These are phyloP conservation scores for Chaetomiaceae sp. DNA, from an alignment of 2,329 filamentous ascomycete genomes.

Conservation along the genomic window DNA sequence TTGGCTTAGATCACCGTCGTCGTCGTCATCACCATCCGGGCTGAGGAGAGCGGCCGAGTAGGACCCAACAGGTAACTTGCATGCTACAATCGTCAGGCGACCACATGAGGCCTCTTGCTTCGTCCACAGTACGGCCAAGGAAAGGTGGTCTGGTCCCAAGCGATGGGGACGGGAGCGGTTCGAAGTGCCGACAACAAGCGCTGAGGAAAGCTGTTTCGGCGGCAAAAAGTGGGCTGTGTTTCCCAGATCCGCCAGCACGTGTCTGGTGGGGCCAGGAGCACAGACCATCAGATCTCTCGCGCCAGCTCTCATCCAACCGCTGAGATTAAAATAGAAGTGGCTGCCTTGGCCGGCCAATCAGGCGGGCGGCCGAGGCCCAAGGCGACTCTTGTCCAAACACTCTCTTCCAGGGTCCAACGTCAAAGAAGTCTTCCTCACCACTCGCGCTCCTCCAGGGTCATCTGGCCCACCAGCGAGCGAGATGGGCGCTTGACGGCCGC, in stretches of 20 bases:
- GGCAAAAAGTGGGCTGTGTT: slow-evolving; percentile 10
- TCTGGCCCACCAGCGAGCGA: slow-evolving; percentile 5
- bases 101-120: slow-evolving; percentile 16
- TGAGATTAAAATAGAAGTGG: slow-evolving; percentile 19
- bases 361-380: slow-evolving; percentile 9
- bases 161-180: no score
- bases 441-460: slow-evolving; percentile 14
- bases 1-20: no score
- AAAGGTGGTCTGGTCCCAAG: no score
- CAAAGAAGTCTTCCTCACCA: slow-evolving; percentile 15
- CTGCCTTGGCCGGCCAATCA: slow-evolving; percentile 19
- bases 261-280: neutral
- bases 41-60: slow-evolving; percentile 3
- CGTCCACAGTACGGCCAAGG: no score
- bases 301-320: slow-evolving; percentile 14
- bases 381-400: slow-evolving; percentile 15
- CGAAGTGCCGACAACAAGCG: slow-evolving; percentile 9
- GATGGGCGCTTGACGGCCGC: slow-evolving; percentile 24
- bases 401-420: slow-evolving; percentile 1
- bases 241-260: slow-evolving; percentile 4
- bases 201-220: neutral
- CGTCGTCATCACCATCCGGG: no score
- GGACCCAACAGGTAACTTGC: neutral
- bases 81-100: neutral
- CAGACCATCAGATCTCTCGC: slow-evolving; percentile 5